phyloP scores from a whole-genome alignment of 352 stramenopile species.

The Globisporangium polare region DNA sequence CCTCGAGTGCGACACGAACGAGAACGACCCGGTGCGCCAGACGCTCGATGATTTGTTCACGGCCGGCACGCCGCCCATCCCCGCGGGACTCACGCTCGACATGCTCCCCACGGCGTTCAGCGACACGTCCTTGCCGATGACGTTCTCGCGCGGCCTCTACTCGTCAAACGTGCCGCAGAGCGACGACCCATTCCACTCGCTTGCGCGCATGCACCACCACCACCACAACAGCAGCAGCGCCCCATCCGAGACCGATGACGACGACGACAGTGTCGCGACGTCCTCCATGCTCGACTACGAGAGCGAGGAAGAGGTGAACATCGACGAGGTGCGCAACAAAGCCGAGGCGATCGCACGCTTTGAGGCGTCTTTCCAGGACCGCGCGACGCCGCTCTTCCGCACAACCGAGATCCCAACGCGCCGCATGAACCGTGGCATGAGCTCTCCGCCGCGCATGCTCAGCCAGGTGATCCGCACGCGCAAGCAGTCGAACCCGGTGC shows the following conservation, averaged over 20 bases:
- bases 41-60: conserved; percentile 45
- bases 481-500: conserved; percentile 21
- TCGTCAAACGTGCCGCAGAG: conserved; percentile 1
- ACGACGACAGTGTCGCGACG: conserved; percentile 25
- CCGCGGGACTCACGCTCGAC: conserved; percentile 38
- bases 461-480: conserved; percentile 24
- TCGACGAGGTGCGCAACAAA: conserved; percentile 30
- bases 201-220: conserved; percentile 10
- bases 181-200: conserved; percentile 4
- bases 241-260: conserved; percentile 25
- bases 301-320: conserved; percentile 31
- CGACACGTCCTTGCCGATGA: conserved; percentile 34
- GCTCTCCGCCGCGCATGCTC: conserved; percentile 45
- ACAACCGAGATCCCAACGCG: conserved; percentile 26
- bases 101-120: conserved; percentile 39
- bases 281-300: conserved; percentile 31
- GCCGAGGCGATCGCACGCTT: conserved; percentile 30
- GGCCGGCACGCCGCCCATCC: conserved; percentile 44
- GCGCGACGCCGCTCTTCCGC: conserved; percentile 22
- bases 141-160: conserved; percentile 9
- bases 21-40: conserved; percentile 33
- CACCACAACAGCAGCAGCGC: conserved; percentile 3
- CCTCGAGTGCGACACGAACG: conserved; percentile 48
- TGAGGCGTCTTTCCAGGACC: conserved; percentile 33
- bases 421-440: conserved; percentile 45